These are phyloP conservation scores for Fabrea salina DNA, from an alignment of 169 alveolate species.

Conservation along the genomic window DNA sequence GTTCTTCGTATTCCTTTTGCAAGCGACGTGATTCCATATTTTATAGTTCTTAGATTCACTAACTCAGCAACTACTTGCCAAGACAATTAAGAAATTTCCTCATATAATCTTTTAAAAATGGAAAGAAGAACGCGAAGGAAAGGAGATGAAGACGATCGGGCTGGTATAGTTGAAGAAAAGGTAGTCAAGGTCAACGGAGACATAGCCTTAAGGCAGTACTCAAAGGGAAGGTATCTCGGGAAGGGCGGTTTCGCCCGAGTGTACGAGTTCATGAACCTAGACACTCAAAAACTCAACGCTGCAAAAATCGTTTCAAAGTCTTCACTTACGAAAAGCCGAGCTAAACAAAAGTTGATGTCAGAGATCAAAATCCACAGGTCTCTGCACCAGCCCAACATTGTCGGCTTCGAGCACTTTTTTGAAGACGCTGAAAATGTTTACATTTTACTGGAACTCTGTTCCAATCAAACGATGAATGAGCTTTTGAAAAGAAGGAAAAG, in stretches of 20 bases:
- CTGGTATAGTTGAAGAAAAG: slow-evolving; percentile 28
- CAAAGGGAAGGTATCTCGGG: slow-evolving; percentile 59
- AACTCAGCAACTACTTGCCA: no score
- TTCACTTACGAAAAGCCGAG: slow-evolving; percentile 72
- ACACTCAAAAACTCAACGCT: slow-evolving; percentile 67
- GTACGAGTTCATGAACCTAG: slow-evolving; percentile 62
- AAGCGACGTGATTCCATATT: slow-evolving; percentile 21
- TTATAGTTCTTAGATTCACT: no score
- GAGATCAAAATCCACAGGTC: slow-evolving; percentile 82
- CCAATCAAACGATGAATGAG: slow-evolving; percentile 80
- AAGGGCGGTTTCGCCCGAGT: slow-evolving; percentile 85
- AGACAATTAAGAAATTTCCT: no score
- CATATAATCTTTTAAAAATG: no score
- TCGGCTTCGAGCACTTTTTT: slow-evolving; percentile 80
- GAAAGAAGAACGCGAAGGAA: no score
- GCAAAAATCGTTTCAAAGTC: slow-evolving; percentile 77
- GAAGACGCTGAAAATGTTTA: slow-evolving; percentile 85
- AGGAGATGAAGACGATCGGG: no score
- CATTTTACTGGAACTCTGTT: slow-evolving; percentile 82
- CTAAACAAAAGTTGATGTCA: slow-evolving; percentile 70
- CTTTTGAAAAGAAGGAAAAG: slow-evolving; percentile 59
- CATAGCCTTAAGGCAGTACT: neutral
- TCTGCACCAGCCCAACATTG: slow-evolving; percentile 57
- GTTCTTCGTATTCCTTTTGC: slow-evolving; percentile 29
- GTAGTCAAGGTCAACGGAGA: slow-evolving; percentile 29